Base-by-base conservation (phyloP, 1,284 basidiomycete genomes). In the Sparassis latifolia region DNA sequence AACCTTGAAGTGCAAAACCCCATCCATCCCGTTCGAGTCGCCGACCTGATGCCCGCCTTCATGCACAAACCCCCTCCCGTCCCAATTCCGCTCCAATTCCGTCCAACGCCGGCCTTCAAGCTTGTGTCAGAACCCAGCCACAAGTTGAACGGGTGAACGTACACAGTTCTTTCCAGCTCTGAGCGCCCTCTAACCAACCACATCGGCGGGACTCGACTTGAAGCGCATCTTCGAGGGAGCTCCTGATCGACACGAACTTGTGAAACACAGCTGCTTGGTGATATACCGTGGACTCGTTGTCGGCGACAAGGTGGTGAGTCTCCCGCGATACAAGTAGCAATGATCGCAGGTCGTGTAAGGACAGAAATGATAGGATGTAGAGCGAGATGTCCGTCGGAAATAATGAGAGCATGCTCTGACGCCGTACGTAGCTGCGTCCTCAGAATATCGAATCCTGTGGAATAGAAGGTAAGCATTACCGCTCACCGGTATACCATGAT, bases 151-250 rank as follows among this genome's bases (percentile, higher is more conserved):
- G 30, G 33, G 30, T 10, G 10, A 6, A 56, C 59, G 40, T 42
- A 56, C 60, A 61, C 1, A 62, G 45, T 6, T 61, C 58, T 48
- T 61, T 62, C 62, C 62, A 64, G 39, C 45, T 55, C 9, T 39
- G 33, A 2, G 56, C 57, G 2, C 48, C 58, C 20, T 47, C 42
- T 4, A 61, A 49, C 52, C 54, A 58, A 10, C 29, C n/a, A 10
- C 44, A 35, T 10, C 33, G 37, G 20, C 45, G 38, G 3, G 32
- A 35, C 37, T 10, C 10, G 2, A 43, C 38, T 33, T 54, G 48
- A 20, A 42, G 40, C 9, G 53, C 57, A 4, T 59, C 58, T 28
- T 57, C 53, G 10, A 64, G 49, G 6, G 58, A 51, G 10, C 48
- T 53, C 37, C 54, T 55, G 7, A 53, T 35, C 4, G 37, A 40